Conservation (phyloP, 768 basidiomycete species). For the Lentinula boryana region DNA sequence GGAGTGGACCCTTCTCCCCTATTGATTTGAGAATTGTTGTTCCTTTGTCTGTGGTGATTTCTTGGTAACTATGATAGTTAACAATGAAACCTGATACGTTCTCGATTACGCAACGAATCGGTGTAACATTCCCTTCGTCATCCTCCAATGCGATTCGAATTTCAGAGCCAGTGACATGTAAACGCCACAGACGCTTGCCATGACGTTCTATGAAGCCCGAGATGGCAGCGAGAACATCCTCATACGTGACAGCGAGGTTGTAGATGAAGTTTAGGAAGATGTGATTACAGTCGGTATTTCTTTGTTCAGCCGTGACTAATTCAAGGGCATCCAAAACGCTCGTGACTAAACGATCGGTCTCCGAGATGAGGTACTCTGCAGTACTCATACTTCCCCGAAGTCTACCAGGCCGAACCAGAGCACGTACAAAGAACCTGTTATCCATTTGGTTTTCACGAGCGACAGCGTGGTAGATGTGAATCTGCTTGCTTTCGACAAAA, state of each 20-base stretch:
- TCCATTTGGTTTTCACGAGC: conserved; percentile 97
- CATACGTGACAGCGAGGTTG: conserved; percentile 90
- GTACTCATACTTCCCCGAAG: conserved; percentile 88
- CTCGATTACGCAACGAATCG: conserved; percentile 96
- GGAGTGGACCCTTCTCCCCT: conserved; percentile 94
- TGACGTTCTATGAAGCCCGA: conserved; percentile 99
- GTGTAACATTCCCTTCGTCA: conserved; percentile 88
- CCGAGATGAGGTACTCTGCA: conserved; percentile 97
- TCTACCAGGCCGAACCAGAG: conserved; percentile 92
- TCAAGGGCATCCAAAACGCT: conserved; percentile 92
- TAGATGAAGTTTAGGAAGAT: conserved; percentile 99
- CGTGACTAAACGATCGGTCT: conserved; percentile 94
- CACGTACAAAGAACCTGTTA: conserved; percentile 96
- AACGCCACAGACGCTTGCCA: conserved; percentile 95
- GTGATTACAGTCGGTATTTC: conserved; percentile 96
- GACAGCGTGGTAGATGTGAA: conserved; percentile 95
- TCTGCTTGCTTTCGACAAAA: conserved; percentile 95
- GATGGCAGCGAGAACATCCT: conserved; percentile 94
- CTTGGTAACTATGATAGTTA: conserved; percentile 97
- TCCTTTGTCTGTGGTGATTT: conserved; percentile 94
- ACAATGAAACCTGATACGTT: conserved; percentile 99
- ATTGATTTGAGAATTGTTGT: conserved; percentile 96
- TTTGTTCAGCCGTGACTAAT: conserved; percentile 83
- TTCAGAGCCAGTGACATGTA: conserved; percentile 97
- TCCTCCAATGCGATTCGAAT: conserved; percentile 95